A percentile compares a stretch with the other conserved stretches of the same genome.
Conservation (phyloP, 2,329 filamentous ascomycete genomes). For the Colletotrichum destructivum region DNA sequence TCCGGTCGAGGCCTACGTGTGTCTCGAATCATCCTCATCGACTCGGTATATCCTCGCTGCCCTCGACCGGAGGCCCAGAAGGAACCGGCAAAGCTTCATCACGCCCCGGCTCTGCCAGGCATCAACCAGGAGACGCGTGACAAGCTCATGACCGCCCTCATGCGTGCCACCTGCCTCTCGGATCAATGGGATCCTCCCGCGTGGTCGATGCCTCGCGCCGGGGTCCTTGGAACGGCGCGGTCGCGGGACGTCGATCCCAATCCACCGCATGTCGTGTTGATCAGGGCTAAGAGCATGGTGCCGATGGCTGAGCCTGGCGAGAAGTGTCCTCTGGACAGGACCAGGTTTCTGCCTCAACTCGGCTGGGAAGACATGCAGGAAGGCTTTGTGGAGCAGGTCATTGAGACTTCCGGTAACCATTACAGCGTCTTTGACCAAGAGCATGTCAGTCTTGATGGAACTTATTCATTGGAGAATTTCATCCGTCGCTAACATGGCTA, state of each 20-base stretch:
- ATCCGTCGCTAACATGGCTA: background rate
- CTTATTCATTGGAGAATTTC: too few relatives aligned
- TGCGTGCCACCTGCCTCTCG: conserved; percentile 33
- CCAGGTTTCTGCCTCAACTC: conserved; percentile 30
- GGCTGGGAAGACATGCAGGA: conserved; percentile 37
- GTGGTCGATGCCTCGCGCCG: conserved; percentile 17
- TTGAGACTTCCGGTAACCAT: conserved; percentile 34
- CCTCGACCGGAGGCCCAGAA: conserved; percentile 31
- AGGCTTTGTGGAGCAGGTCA: conserved; percentile 30
- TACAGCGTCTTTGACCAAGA: conserved; percentile 34
- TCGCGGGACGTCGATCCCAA: conserved; percentile 13
- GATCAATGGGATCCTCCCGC: conserved; percentile 28
- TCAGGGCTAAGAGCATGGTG: conserved; percentile 30
- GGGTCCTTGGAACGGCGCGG: conserved; percentile 14
- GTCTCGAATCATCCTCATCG: conserved; percentile 34
- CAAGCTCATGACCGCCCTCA: conserved; percentile 35
- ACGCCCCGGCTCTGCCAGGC: conserved; percentile 20
- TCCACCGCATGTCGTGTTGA: conserved; percentile 27
- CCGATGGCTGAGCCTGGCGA: conserved; percentile 33
- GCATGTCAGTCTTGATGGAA: conserved; percentile 1
- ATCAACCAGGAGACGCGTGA: conserved; percentile 26
- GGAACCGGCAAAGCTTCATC: conserved; percentile 32
- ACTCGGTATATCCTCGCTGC: conserved; percentile 35
- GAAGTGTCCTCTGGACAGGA: conserved; percentile 31
- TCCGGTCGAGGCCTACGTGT: conserved; percentile 31